These are phyloP conservation scores for Sphagnum magellanicum DNA, from an alignment of 228 moss, liverwort and hornwort species.

Conservation along the genomic window DNA sequence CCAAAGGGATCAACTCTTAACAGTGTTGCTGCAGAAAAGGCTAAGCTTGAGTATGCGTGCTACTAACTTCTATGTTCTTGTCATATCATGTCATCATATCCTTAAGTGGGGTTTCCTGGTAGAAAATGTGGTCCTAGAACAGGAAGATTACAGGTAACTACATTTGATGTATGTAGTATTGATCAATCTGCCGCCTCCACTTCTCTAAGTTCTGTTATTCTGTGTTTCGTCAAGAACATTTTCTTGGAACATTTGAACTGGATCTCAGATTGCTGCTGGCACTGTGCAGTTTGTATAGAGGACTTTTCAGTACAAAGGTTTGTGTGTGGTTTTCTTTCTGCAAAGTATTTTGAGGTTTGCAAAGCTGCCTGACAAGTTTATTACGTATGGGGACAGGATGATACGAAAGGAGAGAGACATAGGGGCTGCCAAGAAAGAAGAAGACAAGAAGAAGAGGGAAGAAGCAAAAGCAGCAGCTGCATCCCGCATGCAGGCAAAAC, in stretches of 20 bases:
- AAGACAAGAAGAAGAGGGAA: slow-evolving; percentile 88
- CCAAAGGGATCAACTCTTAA: slow-evolving; percentile 76
- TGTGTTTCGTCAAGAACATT: neutral
- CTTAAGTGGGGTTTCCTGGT: neutral
- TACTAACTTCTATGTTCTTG: neutral
- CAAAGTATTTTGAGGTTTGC: no score
- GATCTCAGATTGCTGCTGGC: neutral
- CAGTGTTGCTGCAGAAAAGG: slow-evolving; percentile 76
- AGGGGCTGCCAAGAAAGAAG: slow-evolving; percentile 84
- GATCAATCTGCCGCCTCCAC: no score
- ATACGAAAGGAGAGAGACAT: slow-evolving; percentile 79
- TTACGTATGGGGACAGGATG: slow-evolving; percentile 19
- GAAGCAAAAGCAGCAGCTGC: slow-evolving; percentile 85
- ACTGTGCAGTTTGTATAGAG: neutral
- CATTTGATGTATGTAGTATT: neutral
- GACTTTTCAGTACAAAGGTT: no score
- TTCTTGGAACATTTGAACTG: neutral
- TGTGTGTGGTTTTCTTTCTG: no score
- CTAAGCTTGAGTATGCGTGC: slow-evolving; percentile 51
- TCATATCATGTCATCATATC: neutral
- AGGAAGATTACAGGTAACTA: neutral
- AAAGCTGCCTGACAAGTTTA: no score
- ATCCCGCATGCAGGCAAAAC: slow-evolving; percentile 72
- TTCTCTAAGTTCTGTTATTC: no score
- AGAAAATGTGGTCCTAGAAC: neutral